phyloP scores from a whole-genome alignment of 2,329 filamentous ascomycete species.

The Periconia sp. region DNA sequence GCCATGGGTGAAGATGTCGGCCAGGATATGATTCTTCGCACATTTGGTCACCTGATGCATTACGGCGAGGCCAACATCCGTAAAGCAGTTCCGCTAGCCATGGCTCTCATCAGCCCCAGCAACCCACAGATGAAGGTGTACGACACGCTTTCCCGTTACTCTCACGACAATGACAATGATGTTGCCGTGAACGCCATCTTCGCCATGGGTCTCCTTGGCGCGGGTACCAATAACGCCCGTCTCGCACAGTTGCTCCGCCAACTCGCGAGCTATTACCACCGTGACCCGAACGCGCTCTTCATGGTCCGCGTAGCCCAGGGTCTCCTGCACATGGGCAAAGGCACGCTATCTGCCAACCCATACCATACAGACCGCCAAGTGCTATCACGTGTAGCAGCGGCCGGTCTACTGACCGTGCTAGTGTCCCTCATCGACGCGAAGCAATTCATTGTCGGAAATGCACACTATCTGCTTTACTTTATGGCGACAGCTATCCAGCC shows the following conservation, averaged over 20 bases:
- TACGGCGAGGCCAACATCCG: constrained; percentile 97
- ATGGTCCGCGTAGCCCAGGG: constrained; percentile 99
- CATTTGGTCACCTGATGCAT: constrained; percentile 98
- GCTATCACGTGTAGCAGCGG: constrained; percentile 85
- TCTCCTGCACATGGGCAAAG: constrained; percentile 98
- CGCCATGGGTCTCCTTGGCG: constrained; percentile 95
- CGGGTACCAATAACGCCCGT: constrained; percentile 96
- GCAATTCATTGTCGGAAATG: constrained; percentile 71
- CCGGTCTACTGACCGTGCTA: constrained; percentile 84
- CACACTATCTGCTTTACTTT: constrained; percentile 96
- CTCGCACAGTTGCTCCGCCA: constrained; percentile 92
- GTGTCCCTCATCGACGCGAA: constrained; percentile 96
- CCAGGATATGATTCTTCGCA: constrained; percentile 96
- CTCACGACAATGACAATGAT: constrained; percentile 97
- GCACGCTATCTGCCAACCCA: constrained; percentile 92
- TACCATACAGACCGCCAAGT: constrained; percentile 99
- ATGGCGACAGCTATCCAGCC: constrained; percentile 96
- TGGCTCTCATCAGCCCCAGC: constrained; percentile 94
- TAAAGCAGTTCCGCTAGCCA: constrained; percentile 90
- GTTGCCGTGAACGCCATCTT: constrained; percentile 99
- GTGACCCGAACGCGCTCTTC: constrained; percentile 93
- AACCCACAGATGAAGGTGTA: constrained; percentile 99
- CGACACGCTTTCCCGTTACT: constrained; percentile 95
- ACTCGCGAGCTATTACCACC: constrained; percentile 96
- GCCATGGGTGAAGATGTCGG: constrained; percentile 98